Evolutionary conservation across 768 basidiomycete genomes (phyloP), one percentile per base, ranked within the genome.

Genomic region (Tulasnella sp.): DNA sequence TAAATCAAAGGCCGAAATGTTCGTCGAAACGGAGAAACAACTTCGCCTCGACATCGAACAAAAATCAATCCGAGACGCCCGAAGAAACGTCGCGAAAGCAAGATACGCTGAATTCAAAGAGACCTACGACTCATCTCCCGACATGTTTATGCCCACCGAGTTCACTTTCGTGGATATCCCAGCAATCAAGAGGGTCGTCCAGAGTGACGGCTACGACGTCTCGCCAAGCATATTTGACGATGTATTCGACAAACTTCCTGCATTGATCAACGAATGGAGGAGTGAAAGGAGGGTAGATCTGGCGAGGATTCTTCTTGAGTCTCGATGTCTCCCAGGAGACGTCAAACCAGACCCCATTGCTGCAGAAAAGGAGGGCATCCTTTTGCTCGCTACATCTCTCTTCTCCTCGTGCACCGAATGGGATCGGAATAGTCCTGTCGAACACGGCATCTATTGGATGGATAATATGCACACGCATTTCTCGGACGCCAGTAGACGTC

Each of bases 51-150:
- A 50, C 16, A 75, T 75, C 16, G 42, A 75, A 16, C 8, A 16
- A 22, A 6, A 14, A 22, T 11, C 48, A 4, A 75, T 5, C 31
- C 74, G 42, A 31, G 74, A 44, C n/a, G 42, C 74, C 16, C 42
- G 74, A 16, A 16, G 41, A 20, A 50, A 42, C 28, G 74, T 40
- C 28, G 42, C 48, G 6, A 40, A 20, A 28, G 5, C 28, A 34
- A 28, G 42, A 28, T 75, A 44, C 48, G 42, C 20, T 12, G 9
- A 14, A 42, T 44, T 75, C 22, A 44, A 44, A 28, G 14, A 42
- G 74, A 75, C 42, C n/a, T 44, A 44, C 31, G 74, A 69, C 31
- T 28, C 64, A 37, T 69, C 64, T 28, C 64, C 64, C 34, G 64
- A 69, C 64, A 69, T 11, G 5, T 16, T 69, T 16, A 31, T 69